Conservation (phyloP, 805 yeast genomes). For the Candida verbasci region DNA sequence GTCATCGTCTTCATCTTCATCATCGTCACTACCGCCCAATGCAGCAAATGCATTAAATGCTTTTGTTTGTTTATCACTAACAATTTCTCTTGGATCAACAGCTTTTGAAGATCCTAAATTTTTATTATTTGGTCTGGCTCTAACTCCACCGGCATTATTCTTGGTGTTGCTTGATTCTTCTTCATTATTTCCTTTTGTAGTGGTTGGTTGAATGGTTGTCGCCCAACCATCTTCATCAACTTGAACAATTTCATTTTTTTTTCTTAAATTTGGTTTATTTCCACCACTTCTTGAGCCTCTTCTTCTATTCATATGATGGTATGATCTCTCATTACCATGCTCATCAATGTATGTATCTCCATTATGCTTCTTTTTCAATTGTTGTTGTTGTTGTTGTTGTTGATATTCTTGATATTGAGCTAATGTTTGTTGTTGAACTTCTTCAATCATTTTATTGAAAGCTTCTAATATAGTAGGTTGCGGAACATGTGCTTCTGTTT, state of each 20-base stretch:
- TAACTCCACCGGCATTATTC: constrained; percentile 46
- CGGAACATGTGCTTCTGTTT: constrained; percentile 55
- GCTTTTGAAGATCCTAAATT: constrained; percentile 72
- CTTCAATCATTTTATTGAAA: constrained; percentile 62
- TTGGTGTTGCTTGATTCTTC: constrained; percentile 44
- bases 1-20: constrained; percentile 13
- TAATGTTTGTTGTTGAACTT: constrained; percentile 48
- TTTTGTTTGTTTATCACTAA: constrained; percentile 61
- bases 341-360: constrained; percentile 46
- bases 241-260: constrained; percentile 45
- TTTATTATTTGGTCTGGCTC: constrained; percentile 67
- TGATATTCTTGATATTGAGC: constrained; percentile 3
- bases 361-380: constrained; percentile 12
- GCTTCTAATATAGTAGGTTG: constrained; percentile 60
- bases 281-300: constrained; percentile 52
- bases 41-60: constrained; percentile 82
- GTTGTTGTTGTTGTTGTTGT: background rate
- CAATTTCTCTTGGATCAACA: constrained; percentile 66
- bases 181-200: constrained; percentile 43
- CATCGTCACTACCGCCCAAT: constrained; percentile 56
- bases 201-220: constrained; percentile 44
- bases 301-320: constrained; percentile 50
- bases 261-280: constrained; percentile 51
- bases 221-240: constrained; percentile 86
- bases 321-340: constrained; percentile 41